phyloP scores from a whole-genome alignment of 2,329 filamentous ascomycete species.

The Phialophora expanda region DNA sequence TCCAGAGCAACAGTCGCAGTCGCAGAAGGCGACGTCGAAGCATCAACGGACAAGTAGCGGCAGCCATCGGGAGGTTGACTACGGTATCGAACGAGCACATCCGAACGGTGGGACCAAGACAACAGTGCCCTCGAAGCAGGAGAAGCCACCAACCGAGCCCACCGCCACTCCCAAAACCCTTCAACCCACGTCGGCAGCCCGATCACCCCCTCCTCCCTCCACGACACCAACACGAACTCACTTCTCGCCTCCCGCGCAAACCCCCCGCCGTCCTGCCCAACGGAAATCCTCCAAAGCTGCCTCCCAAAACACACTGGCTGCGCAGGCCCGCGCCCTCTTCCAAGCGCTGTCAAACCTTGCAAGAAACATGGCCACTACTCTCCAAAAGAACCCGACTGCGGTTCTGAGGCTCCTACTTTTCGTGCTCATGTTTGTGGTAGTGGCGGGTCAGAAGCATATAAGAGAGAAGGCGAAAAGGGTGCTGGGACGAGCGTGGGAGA shows the following conservation, averaged over 20 bases:
- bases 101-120: constrained; percentile 43
- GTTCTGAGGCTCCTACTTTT: constrained; percentile 73
- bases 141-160: constrained; percentile 25
- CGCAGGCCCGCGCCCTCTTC: constrained; percentile 53
- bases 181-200: constrained; percentile 23
- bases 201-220: constrained; percentile 20
- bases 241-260: constrained; percentile 34
- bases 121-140: constrained; percentile 34
- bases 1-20: constrained; percentile 50
- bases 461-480: constrained; percentile 74
- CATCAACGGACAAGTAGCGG: constrained; percentile 64
- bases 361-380: constrained; percentile 56
- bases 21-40: constrained; percentile 48
- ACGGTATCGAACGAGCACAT: constrained; percentile 66
- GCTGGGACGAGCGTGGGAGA: constrained; percentile 74
- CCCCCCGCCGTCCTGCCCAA: constrained; percentile 22
- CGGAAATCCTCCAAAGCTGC: constrained; percentile 28
- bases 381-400: constrained; percentile 61
- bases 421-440: constrained; percentile 74
- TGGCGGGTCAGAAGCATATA: constrained; percentile 75
- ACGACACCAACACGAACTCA: constrained; percentile 20
- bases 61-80: too few species aligned
- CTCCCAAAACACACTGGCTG: constrained; percentile 45
- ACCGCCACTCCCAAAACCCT: constrained; percentile 24
- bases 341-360: constrained; percentile 56